A percentile compares a stretch with the other conserved stretches of the same genome.
Evolutionary conservation across 192 early-diverging fungal species (phyloP).

Genomic region (Rhizophagus clarus): DNA sequence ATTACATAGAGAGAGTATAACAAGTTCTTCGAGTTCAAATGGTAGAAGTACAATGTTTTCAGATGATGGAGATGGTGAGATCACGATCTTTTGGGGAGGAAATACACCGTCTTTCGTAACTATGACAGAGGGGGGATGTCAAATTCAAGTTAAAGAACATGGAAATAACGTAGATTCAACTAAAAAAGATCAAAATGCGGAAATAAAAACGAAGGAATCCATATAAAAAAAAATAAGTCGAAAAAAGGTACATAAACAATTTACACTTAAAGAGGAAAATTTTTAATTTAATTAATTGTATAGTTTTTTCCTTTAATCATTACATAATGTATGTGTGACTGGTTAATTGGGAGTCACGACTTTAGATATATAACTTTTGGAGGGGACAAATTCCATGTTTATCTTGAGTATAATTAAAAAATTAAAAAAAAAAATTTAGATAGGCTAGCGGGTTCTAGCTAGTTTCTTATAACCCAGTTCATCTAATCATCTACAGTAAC

Average conservation of each 20-base stretch:
- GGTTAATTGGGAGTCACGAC: neutral
- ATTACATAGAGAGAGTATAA: slow-evolving; percentile 24
- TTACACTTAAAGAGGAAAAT: neutral
- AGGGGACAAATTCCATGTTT: no score
- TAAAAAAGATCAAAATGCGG: neutral
- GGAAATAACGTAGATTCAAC: neutral
- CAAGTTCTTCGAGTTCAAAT: slow-evolving; percentile 15
- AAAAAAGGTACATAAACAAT: neutral
- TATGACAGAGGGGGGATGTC: neutral
- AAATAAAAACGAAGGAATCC: neutral
- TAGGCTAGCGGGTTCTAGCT: slow-evolving; percentile 19
- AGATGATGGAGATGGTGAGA: slow-evolving; percentile 32
- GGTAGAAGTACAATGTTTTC: slow-evolving; percentile 27
- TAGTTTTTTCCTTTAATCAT: neutral
- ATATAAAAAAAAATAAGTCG: neutral
- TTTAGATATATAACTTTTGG: neutral
- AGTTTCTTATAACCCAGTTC: neutral
- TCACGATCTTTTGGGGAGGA: slow-evolving; percentile 32
- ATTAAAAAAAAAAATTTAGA: neutral
- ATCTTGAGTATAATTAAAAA: neutral
- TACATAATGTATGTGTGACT: neutral
- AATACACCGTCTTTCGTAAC: neutral
- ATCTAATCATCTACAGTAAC: neutral
- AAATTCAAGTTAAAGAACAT: neutral
- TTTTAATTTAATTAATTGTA: neutral